A percentile compares a stretch with the other conserved stretches of the same genome.
phyloP scores from a whole-genome alignment of 2,329 filamentous ascomycete genomes.

The Penicillium sp. region DNA sequence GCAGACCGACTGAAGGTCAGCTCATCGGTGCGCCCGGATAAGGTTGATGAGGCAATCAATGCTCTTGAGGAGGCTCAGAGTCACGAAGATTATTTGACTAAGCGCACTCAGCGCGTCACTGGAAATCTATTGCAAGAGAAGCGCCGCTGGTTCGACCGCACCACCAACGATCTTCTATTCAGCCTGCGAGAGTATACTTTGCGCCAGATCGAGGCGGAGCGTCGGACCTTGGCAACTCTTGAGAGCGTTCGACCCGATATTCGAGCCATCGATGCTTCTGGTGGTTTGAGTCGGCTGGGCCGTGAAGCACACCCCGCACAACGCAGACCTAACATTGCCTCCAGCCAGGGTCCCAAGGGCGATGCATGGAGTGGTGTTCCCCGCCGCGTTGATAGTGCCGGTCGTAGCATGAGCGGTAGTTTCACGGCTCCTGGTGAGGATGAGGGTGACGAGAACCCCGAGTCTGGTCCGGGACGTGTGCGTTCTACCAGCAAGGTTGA shows the following conservation, averaged over 20 bases:
- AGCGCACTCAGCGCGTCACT: conserved; percentile 88
- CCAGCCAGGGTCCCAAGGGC: conserved; percentile 94
- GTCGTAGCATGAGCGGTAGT: conserved; percentile 73
- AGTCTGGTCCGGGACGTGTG: conserved; percentile 44
- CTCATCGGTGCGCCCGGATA: conserved; percentile 85
- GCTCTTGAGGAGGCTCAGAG: conserved; percentile 83
- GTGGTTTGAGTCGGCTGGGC: conserved; percentile 84
- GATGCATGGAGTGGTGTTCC: conserved; percentile 97
- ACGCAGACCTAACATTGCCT: conserved; percentile 74
- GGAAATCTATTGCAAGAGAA: conserved; percentile 85
- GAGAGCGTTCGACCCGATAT: conserved; percentile 93
- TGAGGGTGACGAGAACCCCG: conserved; percentile 55
- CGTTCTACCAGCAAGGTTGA: conserved; percentile 50
- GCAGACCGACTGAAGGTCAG: conserved; percentile 86
- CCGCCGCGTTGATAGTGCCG: conserved; percentile 74
- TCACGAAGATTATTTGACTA: conserved; percentile 76
- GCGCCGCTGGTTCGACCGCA: conserved; percentile 85
- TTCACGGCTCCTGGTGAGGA: conserved; percentile 67
- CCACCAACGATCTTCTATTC: conserved; percentile 76
- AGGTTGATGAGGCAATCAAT: conserved; percentile 95
- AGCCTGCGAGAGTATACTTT: conserved; percentile 90
- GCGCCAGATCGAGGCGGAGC: conserved; percentile 92
- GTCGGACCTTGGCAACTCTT: conserved; percentile 86
- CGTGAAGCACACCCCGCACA: conserved; percentile 79
- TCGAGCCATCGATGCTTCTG: conserved; percentile 85